These are phyloP conservation scores for Kodamaea neixiangensis DNA, from an alignment of 805 yeast genomes.

Conservation along the genomic window DNA sequence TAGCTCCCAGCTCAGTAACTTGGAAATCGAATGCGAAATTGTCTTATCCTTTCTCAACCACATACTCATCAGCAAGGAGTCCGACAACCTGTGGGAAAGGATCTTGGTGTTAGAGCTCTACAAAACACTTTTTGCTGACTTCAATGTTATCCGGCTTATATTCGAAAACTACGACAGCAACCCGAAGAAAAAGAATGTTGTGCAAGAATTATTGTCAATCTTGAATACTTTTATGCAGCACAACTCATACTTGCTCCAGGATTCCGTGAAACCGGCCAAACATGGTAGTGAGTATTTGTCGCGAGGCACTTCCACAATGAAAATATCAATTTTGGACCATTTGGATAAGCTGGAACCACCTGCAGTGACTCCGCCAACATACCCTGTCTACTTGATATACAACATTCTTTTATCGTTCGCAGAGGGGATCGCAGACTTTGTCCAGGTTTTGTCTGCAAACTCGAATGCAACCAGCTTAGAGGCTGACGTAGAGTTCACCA, in stretches of 20 bases:
- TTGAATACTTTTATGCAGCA: constrained; percentile 23
- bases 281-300: neutral
- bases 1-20: constrained; percentile 52
- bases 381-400: constrained; percentile 57
- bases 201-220: constrained; percentile 52
- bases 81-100: constrained; percentile 69
- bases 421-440: constrained; percentile 66
- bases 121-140: constrained; percentile 59
- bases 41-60: constrained; percentile 75
- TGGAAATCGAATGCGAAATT: constrained; percentile 80
- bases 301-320: constrained; percentile 38
- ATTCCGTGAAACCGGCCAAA: constrained; percentile 18
- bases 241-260: constrained; percentile 20
- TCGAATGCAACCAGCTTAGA: constrained; percentile 27
- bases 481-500: constrained; percentile 37
- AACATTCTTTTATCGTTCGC: constrained; percentile 54
- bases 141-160: constrained; percentile 49
- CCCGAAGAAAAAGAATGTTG: constrained; percentile 57
- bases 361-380: constrained; percentile 54
- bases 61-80: constrained; percentile 58
- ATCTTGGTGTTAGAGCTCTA: constrained; percentile 73
- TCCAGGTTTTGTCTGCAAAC: constrained; percentile 42
- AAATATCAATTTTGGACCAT: constrained; percentile 65
- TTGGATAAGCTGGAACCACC: constrained; percentile 86
- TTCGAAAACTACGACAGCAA: constrained; percentile 62